A percentile compares a stretch with the other conserved stretches of the same genome.
These are phyloP conservation scores for Heliosperma pusillum DNA, from an alignment of 148 eudicot genomes.

Conservation along the genomic window DNA sequence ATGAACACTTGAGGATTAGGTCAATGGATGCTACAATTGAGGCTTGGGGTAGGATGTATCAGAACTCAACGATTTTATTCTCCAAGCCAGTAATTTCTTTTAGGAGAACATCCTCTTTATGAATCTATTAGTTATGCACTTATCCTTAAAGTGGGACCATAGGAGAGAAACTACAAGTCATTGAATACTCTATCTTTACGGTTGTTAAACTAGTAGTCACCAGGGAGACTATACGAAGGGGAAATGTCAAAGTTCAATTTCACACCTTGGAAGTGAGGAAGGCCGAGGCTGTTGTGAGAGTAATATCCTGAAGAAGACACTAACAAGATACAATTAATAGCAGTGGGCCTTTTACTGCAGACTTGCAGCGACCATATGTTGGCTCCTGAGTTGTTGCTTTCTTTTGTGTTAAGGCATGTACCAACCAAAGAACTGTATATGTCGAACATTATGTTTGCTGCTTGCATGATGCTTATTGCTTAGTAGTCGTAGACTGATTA, in stretches of 20 bases:
- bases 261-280: slow-evolving; percentile 5
- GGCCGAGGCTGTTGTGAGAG: slow-evolving; percentile 9
- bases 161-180: background rate
- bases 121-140: background rate
- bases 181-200: slow-evolving; percentile 2
- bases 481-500: background rate
- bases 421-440: background rate
- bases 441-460: slow-evolving; percentile 2
- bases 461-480: slow-evolving; percentile 9
- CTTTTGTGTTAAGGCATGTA: slow-evolving; percentile 18
- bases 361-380: slow-evolving; percentile 8
- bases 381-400: slow-evolving; percentile 18
- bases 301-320: slow-evolving; percentile 5
- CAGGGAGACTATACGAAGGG: slow-evolving; percentile 13
- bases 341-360: slow-evolving; percentile 17
- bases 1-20: background rate
- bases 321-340: background rate
- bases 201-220: slow-evolving; percentile 14
- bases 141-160: background rate
- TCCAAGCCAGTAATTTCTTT: background rate
- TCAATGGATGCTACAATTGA: background rate
- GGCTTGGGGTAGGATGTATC: background rate
- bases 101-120: background rate
- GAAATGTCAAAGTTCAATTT: slow-evolving; percentile 8
- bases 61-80: background rate